phyloP scores from a whole-genome alignment of 169 alveolate genomes.

The Eimeria zaria region DNA sequence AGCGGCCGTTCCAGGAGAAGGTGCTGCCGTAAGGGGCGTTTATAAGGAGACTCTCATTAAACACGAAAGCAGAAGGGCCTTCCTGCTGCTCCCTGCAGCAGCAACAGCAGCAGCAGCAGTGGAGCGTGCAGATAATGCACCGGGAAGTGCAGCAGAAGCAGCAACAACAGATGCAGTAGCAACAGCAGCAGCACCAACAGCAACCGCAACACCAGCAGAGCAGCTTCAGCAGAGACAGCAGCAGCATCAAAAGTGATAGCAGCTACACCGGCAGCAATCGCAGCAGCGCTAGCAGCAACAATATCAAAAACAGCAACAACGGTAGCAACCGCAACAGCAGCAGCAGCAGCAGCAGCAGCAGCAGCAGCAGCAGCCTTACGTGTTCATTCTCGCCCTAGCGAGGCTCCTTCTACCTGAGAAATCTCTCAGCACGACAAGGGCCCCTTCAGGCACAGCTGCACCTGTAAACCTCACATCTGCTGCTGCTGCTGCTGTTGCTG shows the following conservation, averaged over 20 bases:
- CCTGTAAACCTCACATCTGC: not conserved
- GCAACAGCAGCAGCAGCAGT: too few relatives aligned
- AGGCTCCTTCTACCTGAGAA: slow-evolving; percentile 10
- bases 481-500: slow-evolving; percentile 58
- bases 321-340: slow-evolving; percentile 9
- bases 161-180: not conserved
- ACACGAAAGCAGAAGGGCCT: not conserved
- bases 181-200: slow-evolving; percentile 2
- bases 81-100: slow-evolving; percentile 11
- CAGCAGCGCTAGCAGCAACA: not conserved
- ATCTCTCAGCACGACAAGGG: slow-evolving; percentile 9
- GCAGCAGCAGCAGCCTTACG: not conserved
- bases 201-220: too few relatives aligned
- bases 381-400: not conserved
- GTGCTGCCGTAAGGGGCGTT: slow-evolving; percentile 9
- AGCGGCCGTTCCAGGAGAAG: not conserved
- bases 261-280: not conserved
- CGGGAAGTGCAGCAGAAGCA: slow-evolving; percentile 3
- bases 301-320: not conserved
- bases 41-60: not conserved
- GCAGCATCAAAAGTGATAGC: not conserved
- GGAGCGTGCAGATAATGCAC: not conserved
- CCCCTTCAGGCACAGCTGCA: not conserved
- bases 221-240: not conserved
- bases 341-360: too few relatives aligned